A percentile compares a stretch with the other conserved stretches of the same genome.
Evolutionary conservation across 495 filamentous ascomycete genomes (phyloP).

Genomic region (Massariosphaeria phaeospora): DNA sequence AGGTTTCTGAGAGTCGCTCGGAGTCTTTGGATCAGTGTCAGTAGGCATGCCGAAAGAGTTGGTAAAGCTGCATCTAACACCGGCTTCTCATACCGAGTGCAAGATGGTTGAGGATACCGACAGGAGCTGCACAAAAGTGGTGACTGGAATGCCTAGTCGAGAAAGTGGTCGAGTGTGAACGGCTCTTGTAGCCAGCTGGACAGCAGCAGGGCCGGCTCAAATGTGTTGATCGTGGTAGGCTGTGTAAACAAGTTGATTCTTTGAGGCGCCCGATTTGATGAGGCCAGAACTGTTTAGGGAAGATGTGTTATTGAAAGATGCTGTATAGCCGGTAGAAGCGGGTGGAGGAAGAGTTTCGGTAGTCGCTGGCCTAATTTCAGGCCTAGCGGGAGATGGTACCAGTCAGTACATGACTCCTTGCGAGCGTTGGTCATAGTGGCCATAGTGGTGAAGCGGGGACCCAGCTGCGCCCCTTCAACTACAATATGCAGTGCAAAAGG

Average conservation of each 20-base stretch:
- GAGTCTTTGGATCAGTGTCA: slow-evolving; percentile 8
- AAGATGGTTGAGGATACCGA: background rate
- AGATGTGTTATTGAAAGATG: too few relatives aligned
- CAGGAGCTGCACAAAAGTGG: background rate
- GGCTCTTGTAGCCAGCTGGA: background rate
- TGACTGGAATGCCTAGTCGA: background rate
- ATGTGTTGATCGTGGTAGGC: too few relatives aligned
- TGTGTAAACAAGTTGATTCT: too few relatives aligned
- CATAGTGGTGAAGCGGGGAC: too few relatives aligned
- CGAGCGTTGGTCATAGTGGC: background rate
- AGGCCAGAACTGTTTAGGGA: too few relatives aligned
- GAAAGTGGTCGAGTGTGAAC: background rate
- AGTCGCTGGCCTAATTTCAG: slow-evolving; percentile 10
- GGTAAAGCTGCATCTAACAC: slow-evolving; percentile 1
- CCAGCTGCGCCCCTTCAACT: too few relatives aligned
- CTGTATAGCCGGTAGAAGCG: too few relatives aligned
- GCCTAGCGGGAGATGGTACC: background rate
- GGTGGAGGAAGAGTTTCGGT: slow-evolving; percentile 5
- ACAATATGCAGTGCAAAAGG: slow-evolving; percentile 2
- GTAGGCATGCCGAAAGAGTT: slow-evolving; percentile 15
- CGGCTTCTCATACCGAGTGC: slow-evolving; percentile 5
- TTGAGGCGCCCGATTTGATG: too few relatives aligned
- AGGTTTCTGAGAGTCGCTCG: slow-evolving; percentile 14
- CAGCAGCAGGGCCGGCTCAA: too few relatives aligned
- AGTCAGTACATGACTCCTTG: slow-evolving; percentile 1